phyloP scores from a whole-genome alignment of 208 protist genomes.

The Leishmania aethiopica region DNA sequence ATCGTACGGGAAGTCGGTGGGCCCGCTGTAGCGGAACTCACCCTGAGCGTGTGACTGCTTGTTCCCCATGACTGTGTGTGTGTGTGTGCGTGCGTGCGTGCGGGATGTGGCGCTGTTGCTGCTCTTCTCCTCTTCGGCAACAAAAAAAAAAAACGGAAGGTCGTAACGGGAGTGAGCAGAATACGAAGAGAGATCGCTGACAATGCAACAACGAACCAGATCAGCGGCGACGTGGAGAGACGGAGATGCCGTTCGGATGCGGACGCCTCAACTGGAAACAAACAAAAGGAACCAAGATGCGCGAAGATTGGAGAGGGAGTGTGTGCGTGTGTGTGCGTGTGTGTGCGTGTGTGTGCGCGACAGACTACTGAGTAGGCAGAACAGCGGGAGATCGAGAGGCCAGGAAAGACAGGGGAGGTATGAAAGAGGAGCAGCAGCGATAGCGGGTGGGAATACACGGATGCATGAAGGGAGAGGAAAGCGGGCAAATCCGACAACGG shows the following conservation, averaged over 20 bases:
- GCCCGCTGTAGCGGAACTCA: conserved; percentile 37
- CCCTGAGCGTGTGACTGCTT: conserved; percentile 15
- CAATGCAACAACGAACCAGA: neutral
- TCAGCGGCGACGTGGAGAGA: neutral
- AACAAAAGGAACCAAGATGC: neutral
- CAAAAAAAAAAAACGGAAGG: conserved; percentile 10
- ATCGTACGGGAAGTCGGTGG: conserved; percentile 54
- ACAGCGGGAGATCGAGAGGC: neutral
- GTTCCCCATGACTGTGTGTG: conserved; percentile 15
- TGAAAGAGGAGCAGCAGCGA: neutral
- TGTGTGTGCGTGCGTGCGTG: neutral
- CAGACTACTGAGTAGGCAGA: neutral
- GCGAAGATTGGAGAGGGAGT: neutral
- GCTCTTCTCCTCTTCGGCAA: neutral
- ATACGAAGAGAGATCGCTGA: neutral
- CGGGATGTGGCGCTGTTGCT: neutral
- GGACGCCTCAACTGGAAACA: neutral
- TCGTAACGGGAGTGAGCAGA: neutral
- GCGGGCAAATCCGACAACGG: neutral
- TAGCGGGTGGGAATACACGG: neutral
- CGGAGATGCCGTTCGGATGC: neutral
- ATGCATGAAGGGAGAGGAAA: neutral
- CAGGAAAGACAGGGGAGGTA: neutral
- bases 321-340: neutral
- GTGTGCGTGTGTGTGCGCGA: neutral